These are phyloP conservation scores for Penicillium palitans DNA, from an alignment of 2,329 filamentous ascomycete genomes.

Conservation along the genomic window DNA sequence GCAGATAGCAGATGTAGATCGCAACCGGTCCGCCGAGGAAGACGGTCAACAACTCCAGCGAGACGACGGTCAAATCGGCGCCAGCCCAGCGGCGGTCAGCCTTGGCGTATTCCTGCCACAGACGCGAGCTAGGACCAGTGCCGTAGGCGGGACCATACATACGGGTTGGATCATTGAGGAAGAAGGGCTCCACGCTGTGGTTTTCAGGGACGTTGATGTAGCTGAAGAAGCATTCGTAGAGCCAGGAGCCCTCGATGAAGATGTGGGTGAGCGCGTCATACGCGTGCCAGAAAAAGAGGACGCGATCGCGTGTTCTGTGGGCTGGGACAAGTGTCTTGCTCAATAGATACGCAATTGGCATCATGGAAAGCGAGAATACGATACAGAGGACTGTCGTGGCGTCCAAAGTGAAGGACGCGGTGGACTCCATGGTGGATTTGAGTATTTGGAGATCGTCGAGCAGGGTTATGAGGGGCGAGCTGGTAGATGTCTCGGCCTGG, in stretches of 20 bases:
- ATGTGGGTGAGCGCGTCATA: conserved; percentile 92
- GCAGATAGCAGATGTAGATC: conserved; percentile 56
- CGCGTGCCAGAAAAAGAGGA: conserved; percentile 91
- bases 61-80: conserved; percentile 59
- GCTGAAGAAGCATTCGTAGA: conserved; percentile 91
- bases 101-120: conserved; percentile 68
- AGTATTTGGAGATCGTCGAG: neutral
- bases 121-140: conserved; percentile 51
- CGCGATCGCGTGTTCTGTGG: conserved; percentile 59
- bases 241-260: conserved; percentile 84
- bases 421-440: conserved; percentile 21
- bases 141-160: conserved; percentile 62
- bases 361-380: conserved; percentile 54
- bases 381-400: conserved; percentile 56
- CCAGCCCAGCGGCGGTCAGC: conserved; percentile 63
- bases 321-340: conserved; percentile 55
- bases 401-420: conserved; percentile 40
- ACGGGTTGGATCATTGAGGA: conserved; percentile 55
- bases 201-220: conserved; percentile 49
- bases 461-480: neutral
- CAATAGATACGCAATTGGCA: conserved; percentile 54
- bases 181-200: conserved; percentile 43
- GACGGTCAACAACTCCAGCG: conserved; percentile 62
- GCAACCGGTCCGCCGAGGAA: conserved; percentile 60
- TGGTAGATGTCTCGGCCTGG: neutral